Percentiles rank a stretch among this genome's conserved stretches.
Evolutionary conservation across 116 monocot genomes (phyloP).

Genomic region (Phalaenopsis hybrid): DNA sequence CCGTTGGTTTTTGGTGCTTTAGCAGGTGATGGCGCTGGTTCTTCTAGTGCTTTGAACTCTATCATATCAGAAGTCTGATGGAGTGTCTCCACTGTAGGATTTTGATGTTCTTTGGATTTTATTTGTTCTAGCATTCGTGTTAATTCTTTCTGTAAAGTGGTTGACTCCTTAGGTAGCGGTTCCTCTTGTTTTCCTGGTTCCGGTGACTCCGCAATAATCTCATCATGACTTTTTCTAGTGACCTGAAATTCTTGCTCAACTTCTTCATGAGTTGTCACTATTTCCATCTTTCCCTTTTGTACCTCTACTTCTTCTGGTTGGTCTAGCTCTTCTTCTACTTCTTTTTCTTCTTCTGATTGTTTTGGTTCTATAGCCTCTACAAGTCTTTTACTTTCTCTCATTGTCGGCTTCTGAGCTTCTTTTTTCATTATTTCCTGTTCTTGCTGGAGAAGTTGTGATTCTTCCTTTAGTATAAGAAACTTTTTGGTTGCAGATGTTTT

Average conservation of each 20-base stretch:
- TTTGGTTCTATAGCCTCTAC: background rate
- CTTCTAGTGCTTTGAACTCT: background rate
- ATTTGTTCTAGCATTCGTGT: background rate
- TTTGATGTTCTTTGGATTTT: background rate
- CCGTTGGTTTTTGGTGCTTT: background rate
- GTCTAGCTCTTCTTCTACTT: background rate
- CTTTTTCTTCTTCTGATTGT: background rate
- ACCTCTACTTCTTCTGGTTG: background rate
- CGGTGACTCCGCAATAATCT: background rate
- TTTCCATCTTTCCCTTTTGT: background rate
- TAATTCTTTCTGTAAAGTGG: too few relatives aligned
- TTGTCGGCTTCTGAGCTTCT: background rate
- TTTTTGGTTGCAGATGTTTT: background rate
- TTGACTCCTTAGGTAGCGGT: background rate
- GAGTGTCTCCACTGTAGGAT: background rate
- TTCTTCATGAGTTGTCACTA: background rate
- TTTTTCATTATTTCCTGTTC: background rate
- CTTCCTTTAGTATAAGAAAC: background rate
- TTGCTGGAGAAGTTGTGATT: background rate
- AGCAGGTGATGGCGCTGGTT: background rate
- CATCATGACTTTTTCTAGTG: background rate
- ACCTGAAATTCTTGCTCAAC: background rate
- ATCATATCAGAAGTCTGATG: background rate
- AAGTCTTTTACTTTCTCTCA: background rate
- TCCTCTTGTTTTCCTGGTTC: background rate